These are phyloP conservation scores for Zoysia matrella DNA, from an alignment of 202 grass and related monocot species.

Conservation along the genomic window DNA sequence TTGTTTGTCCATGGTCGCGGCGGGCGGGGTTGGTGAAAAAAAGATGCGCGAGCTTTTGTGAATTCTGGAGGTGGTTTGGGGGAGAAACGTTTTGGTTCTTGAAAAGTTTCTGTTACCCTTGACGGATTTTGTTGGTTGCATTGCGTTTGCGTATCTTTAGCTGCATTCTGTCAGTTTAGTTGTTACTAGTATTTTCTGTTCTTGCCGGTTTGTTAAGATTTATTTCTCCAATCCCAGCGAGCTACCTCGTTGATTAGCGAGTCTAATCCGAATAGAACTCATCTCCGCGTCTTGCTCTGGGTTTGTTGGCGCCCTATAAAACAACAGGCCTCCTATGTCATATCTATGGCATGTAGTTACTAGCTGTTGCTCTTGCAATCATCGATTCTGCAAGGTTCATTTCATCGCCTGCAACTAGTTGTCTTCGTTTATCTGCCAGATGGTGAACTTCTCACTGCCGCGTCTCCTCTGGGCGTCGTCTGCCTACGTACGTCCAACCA, in stretches of 20 bases:
- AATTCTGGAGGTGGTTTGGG: not conserved
- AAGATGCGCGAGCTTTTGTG: not conserved
- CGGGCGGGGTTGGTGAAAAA: conserved; percentile 7
- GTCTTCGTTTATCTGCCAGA: conserved; percentile 1
- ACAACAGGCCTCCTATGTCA: not conserved
- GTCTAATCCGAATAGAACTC: not conserved
- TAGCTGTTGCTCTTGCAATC: not conserved
- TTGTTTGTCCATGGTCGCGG: not conserved
- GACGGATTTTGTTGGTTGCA: conserved; percentile 19
- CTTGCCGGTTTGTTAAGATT: not conserved
- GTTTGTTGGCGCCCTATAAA: not conserved
- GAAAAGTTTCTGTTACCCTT: not conserved
- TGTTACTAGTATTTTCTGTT: not conserved
- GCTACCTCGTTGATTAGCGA: not conserved
- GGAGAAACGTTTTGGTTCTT: not conserved
- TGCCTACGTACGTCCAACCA: conserved; percentile 22
- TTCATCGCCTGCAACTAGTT: conserved; percentile 14
- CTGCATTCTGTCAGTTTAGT: not conserved
- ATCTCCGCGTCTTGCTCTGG: not conserved
- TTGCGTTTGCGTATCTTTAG: not conserved
- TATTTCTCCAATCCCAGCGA: not conserved
- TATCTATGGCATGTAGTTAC: no score
- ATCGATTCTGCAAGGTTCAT: conserved; percentile 44
- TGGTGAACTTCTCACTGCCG: conserved; percentile 13
- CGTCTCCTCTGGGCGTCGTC: conserved; percentile 21